Evolutionary conservation across 768 basidiomycete genomes (phyloP).

Genomic region (Hemileccinum rubropunctum): DNA sequence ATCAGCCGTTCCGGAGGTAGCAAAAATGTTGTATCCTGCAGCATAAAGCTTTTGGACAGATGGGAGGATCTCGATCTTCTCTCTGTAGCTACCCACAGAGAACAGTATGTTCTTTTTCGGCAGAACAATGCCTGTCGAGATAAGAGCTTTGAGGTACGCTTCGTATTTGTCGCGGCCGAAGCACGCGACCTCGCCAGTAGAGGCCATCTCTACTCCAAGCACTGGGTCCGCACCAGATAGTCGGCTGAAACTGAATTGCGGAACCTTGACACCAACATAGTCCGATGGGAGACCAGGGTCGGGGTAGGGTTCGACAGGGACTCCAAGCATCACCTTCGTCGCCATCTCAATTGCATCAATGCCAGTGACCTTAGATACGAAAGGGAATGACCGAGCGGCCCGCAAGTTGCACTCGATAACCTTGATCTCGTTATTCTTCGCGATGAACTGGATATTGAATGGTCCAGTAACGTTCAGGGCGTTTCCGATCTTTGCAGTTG

Average conservation of each 20-base stretch:
- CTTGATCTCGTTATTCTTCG: constrained; percentile 99
- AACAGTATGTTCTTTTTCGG: constrained; percentile 98
- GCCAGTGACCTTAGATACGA: constrained; percentile 98
- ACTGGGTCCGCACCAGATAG: constrained; percentile 97
- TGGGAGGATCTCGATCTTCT: constrained; percentile 95
- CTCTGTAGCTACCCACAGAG: constrained; percentile 94
- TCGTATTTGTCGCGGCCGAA: constrained; percentile 98
- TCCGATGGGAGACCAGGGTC: constrained; percentile 82
- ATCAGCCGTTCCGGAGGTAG: constrained; percentile 95
- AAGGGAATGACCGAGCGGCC: constrained; percentile 96
- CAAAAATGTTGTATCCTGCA: constrained; percentile 94
- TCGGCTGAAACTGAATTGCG: constrained; percentile 98
- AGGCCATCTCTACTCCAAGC: constrained; percentile 99
- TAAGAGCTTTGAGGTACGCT: constrained; percentile 95
- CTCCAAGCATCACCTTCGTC: constrained; percentile 95
- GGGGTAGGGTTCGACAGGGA: constrained; percentile 89
- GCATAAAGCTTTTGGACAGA: constrained; percentile 93
- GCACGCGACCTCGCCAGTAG: constrained; percentile 98
- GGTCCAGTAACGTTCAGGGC: constrained; percentile 98
- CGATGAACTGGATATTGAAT: constrained; percentile 99
- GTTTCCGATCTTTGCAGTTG: constrained; percentile 95
- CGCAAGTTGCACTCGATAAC: constrained; percentile 99
- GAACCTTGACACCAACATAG: constrained; percentile 98
- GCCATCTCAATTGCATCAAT: constrained; percentile 99
- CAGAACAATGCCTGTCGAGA: constrained; percentile 91